Evolutionary conservation across 2,329 filamentous ascomycete species (phyloP).

Genomic region (Ustilaginoidea virens): DNA sequence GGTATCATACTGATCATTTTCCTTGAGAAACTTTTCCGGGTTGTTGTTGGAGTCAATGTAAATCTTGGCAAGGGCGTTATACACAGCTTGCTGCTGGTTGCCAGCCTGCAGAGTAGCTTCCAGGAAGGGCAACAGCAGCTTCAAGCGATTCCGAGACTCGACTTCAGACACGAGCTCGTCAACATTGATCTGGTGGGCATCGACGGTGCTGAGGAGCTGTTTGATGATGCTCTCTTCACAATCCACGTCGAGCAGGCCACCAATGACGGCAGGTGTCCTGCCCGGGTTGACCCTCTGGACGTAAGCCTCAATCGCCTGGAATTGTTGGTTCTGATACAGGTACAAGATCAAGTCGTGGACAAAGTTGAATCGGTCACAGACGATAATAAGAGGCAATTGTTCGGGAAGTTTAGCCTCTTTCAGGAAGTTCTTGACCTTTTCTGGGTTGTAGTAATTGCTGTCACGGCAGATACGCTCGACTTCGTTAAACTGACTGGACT

Average conservation of each 20-base stretch:
- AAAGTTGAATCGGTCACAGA: conserved; percentile 99
- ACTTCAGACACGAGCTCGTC: conserved; percentile 89
- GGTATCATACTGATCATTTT: conserved; percentile 94
- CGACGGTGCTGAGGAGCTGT: conserved; percentile 71
- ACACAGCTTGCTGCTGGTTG: conserved; percentile 92
- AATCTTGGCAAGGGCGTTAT: conserved; percentile 95
- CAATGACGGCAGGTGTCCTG: conserved; percentile 81
- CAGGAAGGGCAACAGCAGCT: conserved; percentile 89
- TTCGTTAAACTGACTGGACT: conserved; percentile 84
- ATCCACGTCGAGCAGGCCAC: conserved; percentile 87
- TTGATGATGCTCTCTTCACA: conserved; percentile 97
- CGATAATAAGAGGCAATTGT: conserved; percentile 91
- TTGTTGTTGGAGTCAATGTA: conserved; percentile 99
- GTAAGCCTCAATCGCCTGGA: conserved; percentile 96
- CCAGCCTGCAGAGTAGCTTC: conserved; percentile 79
- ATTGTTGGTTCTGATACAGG: conserved; percentile 97
- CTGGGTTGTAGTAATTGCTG: conserved; percentile 75
- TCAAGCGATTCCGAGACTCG: conserved; percentile 88
- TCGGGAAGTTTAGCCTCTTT: conserved; percentile 90
- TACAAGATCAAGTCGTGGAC: conserved; percentile 93
- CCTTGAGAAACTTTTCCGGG: conserved; percentile 91
- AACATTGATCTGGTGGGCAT: conserved; percentile 74
- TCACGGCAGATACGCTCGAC: conserved; percentile 96
- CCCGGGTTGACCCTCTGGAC: conserved; percentile 92
- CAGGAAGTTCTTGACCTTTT: conserved; percentile 98